Percentiles rank a stretch among this genome's conserved stretches.
Conservation (phyloP, 2,329 filamentous ascomycete genomes). For the Epicoccum sorghinum region DNA sequence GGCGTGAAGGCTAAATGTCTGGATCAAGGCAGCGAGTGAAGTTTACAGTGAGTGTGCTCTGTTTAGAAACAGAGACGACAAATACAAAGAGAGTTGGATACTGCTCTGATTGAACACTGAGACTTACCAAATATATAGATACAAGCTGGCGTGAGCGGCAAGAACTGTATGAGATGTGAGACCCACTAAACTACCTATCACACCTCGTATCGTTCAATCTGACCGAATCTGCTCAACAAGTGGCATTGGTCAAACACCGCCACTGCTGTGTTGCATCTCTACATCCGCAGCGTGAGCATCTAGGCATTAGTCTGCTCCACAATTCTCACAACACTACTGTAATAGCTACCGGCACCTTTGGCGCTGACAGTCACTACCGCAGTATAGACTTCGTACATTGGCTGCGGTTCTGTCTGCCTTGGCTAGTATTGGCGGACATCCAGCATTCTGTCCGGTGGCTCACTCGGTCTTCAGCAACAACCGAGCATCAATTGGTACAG, state of each 20-base stretch:
- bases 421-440: not conserved
- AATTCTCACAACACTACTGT: not conserved
- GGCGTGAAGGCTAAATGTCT: not conserved
- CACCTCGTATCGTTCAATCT: not conserved
- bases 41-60: constrained; percentile 1
- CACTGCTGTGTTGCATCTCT: constrained; percentile 3
- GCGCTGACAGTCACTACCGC: constrained; percentile 4
- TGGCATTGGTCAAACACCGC: not conserved
- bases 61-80: not conserved
- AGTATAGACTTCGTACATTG: not conserved
- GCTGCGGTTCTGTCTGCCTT: constrained; percentile 3
- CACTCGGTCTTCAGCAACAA: not conserved
- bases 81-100: not conserved
- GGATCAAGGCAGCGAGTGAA: not conserved
- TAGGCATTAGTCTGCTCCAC: not conserved
- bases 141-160: not conserved
- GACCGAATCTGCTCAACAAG: constrained; percentile 1
- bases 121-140: constrained; percentile 13
- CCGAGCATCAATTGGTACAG: not conserved
- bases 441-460: not conserved
- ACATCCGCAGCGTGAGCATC: constrained; percentile 8
- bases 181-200: not conserved
- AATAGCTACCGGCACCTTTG: constrained; percentile 2
- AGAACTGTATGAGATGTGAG: not conserved
- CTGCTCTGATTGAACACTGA: not conserved